A percentile compares a stretch with the other conserved stretches of the same genome.
Conservation (phyloP, 2,329 filamentous ascomycete species). For the Monosporascus ibericus region DNA sequence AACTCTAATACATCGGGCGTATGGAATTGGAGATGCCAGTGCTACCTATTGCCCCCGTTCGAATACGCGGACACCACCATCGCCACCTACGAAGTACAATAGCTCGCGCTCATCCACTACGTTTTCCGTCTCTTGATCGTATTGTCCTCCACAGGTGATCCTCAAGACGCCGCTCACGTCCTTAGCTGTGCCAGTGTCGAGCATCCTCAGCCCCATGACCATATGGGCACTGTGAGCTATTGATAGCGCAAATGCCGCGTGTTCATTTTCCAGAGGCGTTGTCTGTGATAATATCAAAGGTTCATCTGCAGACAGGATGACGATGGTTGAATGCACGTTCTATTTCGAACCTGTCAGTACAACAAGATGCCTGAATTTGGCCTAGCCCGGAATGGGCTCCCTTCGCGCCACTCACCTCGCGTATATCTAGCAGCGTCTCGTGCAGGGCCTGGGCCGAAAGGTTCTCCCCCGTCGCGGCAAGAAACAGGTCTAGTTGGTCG, state of each 20-base stretch:
- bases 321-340: slow-evolving; percentile 58
- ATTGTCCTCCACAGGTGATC: slow-evolving; percentile 54
- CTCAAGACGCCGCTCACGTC: slow-evolving; percentile 87
- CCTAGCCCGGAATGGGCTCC: background rate
- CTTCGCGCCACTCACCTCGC: slow-evolving; percentile 48
- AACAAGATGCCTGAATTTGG: slow-evolving; percentile 2
- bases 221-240: slow-evolving; percentile 70
- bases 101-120: slow-evolving; percentile 59
- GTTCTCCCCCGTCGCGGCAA: slow-evolving; percentile 50
- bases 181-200: slow-evolving; percentile 83
- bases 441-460: slow-evolving; percentile 41
- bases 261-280: slow-evolving; percentile 63
- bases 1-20: slow-evolving; percentile 9
- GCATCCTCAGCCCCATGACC: slow-evolving; percentile 63
- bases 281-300: slow-evolving; percentile 58
- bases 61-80: slow-evolving; percentile 78
- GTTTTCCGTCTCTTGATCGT: slow-evolving; percentile 13
- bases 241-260: slow-evolving; percentile 64
- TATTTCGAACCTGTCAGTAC: slow-evolving; percentile 27
- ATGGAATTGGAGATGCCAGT: slow-evolving; percentile 2
- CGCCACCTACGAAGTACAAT: slow-evolving; percentile 73
- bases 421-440: slow-evolving; percentile 51
- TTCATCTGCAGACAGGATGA: slow-evolving; percentile 67
- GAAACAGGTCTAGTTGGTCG: slow-evolving; percentile 59
- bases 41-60: slow-evolving; percentile 61